A percentile compares a stretch with the other conserved stretches of the same genome.
Evolutionary conservation across 495 filamentous ascomycete genomes (phyloP).

Genomic region (Neurospora sp.): DNA sequence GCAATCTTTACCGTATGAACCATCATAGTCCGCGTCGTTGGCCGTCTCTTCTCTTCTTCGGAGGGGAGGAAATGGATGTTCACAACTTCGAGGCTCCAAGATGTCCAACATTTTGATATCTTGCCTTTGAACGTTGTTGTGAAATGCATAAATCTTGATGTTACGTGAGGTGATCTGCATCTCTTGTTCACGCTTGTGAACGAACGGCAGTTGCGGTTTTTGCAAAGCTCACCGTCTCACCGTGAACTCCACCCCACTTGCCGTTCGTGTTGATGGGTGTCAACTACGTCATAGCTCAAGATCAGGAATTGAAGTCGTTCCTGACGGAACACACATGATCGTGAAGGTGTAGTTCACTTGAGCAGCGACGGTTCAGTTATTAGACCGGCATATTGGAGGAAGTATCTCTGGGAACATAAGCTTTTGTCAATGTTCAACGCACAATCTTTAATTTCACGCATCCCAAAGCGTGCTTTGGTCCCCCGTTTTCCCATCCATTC

Average conservation of each 20-base stretch:
- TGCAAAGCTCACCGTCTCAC: neutral
- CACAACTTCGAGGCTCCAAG: constrained; percentile 44
- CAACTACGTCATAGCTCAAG: neutral
- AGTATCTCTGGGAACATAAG: neutral
- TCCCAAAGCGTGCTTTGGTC: neutral
- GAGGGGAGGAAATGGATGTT: neutral
- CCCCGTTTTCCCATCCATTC: neutral
- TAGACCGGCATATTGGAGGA: neutral
- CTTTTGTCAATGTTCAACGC: neutral
- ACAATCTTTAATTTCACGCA: neutral
- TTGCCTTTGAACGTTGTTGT: neutral
- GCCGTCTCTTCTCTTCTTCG: constrained; percentile 16
- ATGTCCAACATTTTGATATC: constrained; percentile 36
- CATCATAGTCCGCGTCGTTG: constrained; percentile 45
- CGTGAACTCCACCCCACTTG: neutral
- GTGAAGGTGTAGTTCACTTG: neutral
- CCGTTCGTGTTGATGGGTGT: neutral
- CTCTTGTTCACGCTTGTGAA: neutral
- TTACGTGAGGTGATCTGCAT: neutral
- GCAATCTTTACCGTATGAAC: constrained; percentile 23
- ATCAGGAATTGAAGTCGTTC: neutral
- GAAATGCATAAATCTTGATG: constrained; percentile 4
- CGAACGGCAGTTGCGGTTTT: neutral
- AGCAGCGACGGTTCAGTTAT: neutral
- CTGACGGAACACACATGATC: neutral